Base-by-base conservation (phyloP, 345 rosid genomes). In the Sapria himalayana region DNA sequence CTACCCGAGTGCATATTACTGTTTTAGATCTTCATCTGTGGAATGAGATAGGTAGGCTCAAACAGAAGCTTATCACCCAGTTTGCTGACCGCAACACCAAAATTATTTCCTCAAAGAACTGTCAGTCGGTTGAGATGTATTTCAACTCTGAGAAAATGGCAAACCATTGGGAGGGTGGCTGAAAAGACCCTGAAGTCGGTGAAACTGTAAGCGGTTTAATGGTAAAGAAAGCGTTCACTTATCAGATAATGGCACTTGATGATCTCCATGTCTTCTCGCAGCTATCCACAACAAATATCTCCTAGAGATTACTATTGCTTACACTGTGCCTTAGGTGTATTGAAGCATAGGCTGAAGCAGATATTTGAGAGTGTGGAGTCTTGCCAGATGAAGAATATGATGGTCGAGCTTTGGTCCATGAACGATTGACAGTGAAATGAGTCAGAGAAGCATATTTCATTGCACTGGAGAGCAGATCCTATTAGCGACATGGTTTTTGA, bases 1-100 rank as follows among this genome's bases (percentile, higher is more conserved):
- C 92, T n/a, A 94, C 97, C 42, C 94, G n/a, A n/a, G 81, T 29
- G 94, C 94, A 0, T 94, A 86, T 62, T 86, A 75, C 37, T 84
- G 86, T 16, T 89, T 81, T 74, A 86, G 94, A 4, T 81, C 94
- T 45, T 59, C 92, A 2, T 86, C 81, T 51, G 59, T 86, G 62
- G 33, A 76, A 67, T 34, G 85, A 86, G 56, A 86, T 86, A 94
- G 81, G 81, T 40, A 71, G 97, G 71, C 94, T 86, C 17, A 81
- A 72, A 58, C 84, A 71, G 62, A 86, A 86, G 52, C 92, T 86
- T 16, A 51, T 62, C 11, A 71, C 92, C 0, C 85, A 73, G 69
- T 67, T 86, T 39, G 59, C 76, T 0, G 97, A 76, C 41, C 69
- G 78, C 44, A 86, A 86, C 66, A 76, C 73, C 47, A 86, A 60